These are phyloP conservation scores for Exserohilum turcica DNA, from an alignment of 2,329 filamentous ascomycete species.

Conservation along the genomic window DNA sequence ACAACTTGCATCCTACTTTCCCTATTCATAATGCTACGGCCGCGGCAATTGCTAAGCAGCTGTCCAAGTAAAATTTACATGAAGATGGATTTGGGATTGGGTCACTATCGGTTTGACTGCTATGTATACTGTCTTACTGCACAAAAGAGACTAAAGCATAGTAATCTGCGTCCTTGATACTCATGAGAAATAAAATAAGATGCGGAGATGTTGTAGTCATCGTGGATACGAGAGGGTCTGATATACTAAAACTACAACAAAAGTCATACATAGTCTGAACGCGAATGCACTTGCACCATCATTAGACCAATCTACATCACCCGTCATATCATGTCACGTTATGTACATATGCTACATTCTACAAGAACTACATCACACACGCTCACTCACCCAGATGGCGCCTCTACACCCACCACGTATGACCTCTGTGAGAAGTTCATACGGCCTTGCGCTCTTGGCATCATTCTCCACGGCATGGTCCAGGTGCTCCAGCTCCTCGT, in stretches of 20 bases:
- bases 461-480: slow-evolving; percentile 95
- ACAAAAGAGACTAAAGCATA: no score
- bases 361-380: slow-evolving; percentile 38
- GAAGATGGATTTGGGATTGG: background rate
- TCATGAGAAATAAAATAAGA: no score
- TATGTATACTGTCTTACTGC: background rate
- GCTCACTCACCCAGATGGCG: slow-evolving; percentile 90
- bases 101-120: no score
- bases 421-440: slow-evolving; percentile 83
- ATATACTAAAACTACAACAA: no score
- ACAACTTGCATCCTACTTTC: slow-evolving; percentile 67
- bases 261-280: no score
- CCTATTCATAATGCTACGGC: slow-evolving; percentile 66
- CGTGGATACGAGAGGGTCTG: no score
- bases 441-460: slow-evolving; percentile 84
- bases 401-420: slow-evolving; percentile 89
- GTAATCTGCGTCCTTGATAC: no score
- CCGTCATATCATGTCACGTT: background rate
- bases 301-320: background rate
- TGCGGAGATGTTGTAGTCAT: no score
- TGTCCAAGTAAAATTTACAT: slow-evolving; percentile 11
- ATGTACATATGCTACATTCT: slow-evolving; percentile 10
- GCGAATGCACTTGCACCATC: background rate
- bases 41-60: slow-evolving; percentile 39
- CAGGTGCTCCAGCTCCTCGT: slow-evolving; percentile 95